phyloP scores from a whole-genome alignment of 768 basidiomycete species.

The Naganishia antarctica region DNA sequence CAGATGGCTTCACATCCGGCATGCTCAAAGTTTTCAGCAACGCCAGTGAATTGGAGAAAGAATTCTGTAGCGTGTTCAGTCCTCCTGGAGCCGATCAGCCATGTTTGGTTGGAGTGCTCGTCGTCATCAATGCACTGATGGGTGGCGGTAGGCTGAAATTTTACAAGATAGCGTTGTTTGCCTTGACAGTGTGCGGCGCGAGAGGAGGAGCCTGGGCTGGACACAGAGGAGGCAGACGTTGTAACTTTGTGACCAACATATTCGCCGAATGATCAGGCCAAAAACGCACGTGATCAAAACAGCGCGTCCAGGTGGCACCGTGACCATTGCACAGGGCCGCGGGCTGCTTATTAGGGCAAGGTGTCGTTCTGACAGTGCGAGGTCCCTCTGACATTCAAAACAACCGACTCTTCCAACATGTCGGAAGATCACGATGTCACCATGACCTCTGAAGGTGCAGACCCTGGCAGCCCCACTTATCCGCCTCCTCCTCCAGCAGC shows the following conservation, averaged over 20 bases:
- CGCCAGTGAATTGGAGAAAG: slow-evolving; percentile 32
- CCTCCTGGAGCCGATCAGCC: slow-evolving; percentile 22
- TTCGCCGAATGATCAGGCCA: too few species aligned
- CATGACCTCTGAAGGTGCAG: not conserved
- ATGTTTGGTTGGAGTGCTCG: slow-evolving; percentile 4
- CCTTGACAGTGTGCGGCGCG: slow-evolving; percentile 31
- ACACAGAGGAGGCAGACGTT: too few species aligned
- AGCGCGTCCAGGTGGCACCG: not conserved
- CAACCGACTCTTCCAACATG: not conserved
- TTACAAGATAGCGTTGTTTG: slow-evolving; percentile 38
- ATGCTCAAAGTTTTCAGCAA: slow-evolving; percentile 42
- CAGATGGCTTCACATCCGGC: slow-evolving; percentile 3
- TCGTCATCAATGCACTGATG: slow-evolving; percentile 6
- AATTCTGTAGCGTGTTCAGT: slow-evolving; percentile 37
- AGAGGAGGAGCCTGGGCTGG: slow-evolving; percentile 4
- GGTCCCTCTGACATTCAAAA: not conserved
- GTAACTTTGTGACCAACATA: too few species aligned
- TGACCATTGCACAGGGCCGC: not conserved
- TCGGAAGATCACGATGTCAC: not conserved
- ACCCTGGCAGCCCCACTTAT: slow-evolving; percentile 10
- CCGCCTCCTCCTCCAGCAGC: not conserved
- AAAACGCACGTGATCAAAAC: not conserved
- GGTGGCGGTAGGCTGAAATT: slow-evolving; percentile 40
- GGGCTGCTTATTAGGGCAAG: not conserved
- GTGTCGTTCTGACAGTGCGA: not conserved